phyloP scores from a whole-genome alignment of 371 early-diverging fungal genomes.

The Syncephalastrum racemosum region DNA sequence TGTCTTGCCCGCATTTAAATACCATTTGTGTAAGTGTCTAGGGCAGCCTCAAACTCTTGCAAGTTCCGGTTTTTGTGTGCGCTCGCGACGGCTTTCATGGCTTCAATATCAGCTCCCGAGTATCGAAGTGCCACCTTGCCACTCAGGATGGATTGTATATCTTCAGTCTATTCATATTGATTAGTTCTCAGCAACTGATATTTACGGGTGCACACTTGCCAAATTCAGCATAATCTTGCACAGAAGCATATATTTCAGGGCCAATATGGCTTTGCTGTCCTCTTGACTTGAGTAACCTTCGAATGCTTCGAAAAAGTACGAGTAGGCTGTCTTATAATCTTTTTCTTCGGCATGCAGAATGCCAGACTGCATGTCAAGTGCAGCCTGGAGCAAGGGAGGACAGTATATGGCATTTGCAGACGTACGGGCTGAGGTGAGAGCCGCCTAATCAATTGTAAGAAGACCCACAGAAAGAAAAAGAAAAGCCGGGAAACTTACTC shows the following conservation, averaged over 20 bases:
- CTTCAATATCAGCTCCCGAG: conserved; percentile 80
- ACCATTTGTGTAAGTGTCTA: conserved; percentile 83
- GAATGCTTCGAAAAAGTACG: conserved; percentile 98
- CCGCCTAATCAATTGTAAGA: conserved; percentile 60
- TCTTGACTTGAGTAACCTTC: conserved; percentile 92
- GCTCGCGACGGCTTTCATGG: conserved; percentile 92
- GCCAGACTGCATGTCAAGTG: conserved; percentile 97
- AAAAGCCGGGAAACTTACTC: conserved; percentile 57
- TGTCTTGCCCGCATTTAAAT: not conserved
- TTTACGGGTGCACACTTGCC: conserved; percentile 43
- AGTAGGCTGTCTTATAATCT: conserved; percentile 98
- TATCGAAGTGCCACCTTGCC: conserved; percentile 82
- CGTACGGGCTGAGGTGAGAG: conserved; percentile 96
- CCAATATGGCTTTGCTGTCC: conserved; percentile 82
- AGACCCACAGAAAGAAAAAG: not conserved
- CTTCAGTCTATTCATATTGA: conserved; percentile 66
- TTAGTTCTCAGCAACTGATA: not conserved
- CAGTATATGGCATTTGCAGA: conserved; percentile 98
- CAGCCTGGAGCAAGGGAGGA: conserved; percentile 97
- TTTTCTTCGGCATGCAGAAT: conserved; percentile 97
- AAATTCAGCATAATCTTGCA: conserved; percentile 97
- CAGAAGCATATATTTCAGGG: conserved; percentile 94
- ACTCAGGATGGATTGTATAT: conserved; percentile 82
- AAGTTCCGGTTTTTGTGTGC: conserved; percentile 94
- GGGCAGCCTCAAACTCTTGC: conserved; percentile 89